A percentile compares a stretch with the other conserved stretches of the same genome.
Evolutionary conservation across 2,329 filamentous ascomycete genomes (phyloP).

Genomic region (Colletotrichum echinochloae): DNA sequence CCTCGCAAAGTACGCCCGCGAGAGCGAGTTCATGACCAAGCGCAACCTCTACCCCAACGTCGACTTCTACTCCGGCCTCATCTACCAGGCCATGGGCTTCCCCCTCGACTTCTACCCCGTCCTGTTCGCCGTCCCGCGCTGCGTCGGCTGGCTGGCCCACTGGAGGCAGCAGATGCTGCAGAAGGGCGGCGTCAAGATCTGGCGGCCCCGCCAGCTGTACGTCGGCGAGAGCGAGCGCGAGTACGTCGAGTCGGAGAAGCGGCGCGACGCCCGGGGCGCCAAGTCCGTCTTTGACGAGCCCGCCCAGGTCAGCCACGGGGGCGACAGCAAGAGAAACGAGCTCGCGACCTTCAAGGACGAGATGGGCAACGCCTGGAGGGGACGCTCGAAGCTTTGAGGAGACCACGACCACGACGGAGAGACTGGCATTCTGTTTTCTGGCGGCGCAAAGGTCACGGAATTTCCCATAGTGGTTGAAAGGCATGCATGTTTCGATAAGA

Average conservation of each 20-base stretch:
- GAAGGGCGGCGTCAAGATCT: slow-evolving; percentile 61
- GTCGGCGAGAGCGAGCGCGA: slow-evolving; percentile 57
- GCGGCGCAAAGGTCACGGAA: slow-evolving; percentile 12
- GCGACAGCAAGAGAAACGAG: slow-evolving; percentile 56
- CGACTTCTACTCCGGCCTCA: slow-evolving; percentile 64
- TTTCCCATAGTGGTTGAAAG: background rate
- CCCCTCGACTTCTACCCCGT: slow-evolving; percentile 65
- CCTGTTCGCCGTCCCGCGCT: slow-evolving; percentile 62
- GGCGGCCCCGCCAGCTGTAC: slow-evolving; percentile 62
- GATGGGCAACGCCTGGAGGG: slow-evolving; percentile 45
- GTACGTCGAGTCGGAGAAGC: slow-evolving; percentile 54
- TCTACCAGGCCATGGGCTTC: slow-evolving; percentile 66
- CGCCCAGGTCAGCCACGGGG: slow-evolving; percentile 53
- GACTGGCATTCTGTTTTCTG: too few relatives aligned
- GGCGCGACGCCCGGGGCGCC: slow-evolving; percentile 50
- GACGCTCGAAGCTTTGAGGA: slow-evolving; percentile 30
- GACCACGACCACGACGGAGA: background rate
- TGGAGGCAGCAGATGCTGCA: slow-evolving; percentile 64
- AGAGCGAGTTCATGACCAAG: slow-evolving; percentile 62
- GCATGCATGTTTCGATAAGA: slow-evolving; percentile 8
- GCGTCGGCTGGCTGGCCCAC: slow-evolving; percentile 64
- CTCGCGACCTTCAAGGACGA: slow-evolving; percentile 56
- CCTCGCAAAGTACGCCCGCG: slow-evolving; percentile 58
- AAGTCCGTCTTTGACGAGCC: slow-evolving; percentile 52
- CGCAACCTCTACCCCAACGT: slow-evolving; percentile 64